Base-by-base conservation (phyloP, 495 filamentous ascomycete genomes). In the Collariella sp. region DNA sequence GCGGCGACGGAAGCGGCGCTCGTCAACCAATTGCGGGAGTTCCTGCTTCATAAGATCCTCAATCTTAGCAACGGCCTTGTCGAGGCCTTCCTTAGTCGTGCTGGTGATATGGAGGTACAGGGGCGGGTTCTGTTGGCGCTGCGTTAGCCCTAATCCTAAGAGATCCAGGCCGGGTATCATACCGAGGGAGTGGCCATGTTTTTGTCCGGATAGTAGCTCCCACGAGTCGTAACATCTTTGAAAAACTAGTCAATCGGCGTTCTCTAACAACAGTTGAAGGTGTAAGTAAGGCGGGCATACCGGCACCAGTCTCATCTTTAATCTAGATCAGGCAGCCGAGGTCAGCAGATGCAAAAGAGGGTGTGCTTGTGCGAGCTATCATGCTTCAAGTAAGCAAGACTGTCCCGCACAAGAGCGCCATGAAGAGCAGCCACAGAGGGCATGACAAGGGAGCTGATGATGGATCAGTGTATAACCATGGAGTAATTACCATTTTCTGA, bases 231-330 rank as follows among this genome's bases (percentile, higher is more conserved):
- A 79, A 98, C 90, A 95, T 98, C 93, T 98, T 96, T 67, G 71
- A 67, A 80, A 66, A 76, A 76, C 80, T 70, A 46, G 71, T 74
- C 67, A 78, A 79, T 80, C 72, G 75, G 74, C 54, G 72, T 72
- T 70, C 76, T 78, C 70, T 67, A 56, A 70, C 68, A 70, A 70
- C 69, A 70, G 67, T 69, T 64, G 46, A 38, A 67, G 59, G 61
- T 63, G 56, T 26, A 58, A 70, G 64, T n/a, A 31, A 31, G 80
- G 72, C 3, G 76, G 79, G 85, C 93, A 84, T 98, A 98, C 93
- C 93, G 78, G 93, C 91, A 83, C 93, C 93, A 86, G 93, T 96
- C 67, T 96, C 87, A 76, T 97, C 91, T 87, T 96, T 95, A 62
- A 98, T 98, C 93, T 98, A 96, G 69, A 88, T 87, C 87, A 93